These are phyloP conservation scores for Eutypa lata DNA, from an alignment of 2,329 filamentous ascomycete genomes.

Conservation along the genomic window DNA sequence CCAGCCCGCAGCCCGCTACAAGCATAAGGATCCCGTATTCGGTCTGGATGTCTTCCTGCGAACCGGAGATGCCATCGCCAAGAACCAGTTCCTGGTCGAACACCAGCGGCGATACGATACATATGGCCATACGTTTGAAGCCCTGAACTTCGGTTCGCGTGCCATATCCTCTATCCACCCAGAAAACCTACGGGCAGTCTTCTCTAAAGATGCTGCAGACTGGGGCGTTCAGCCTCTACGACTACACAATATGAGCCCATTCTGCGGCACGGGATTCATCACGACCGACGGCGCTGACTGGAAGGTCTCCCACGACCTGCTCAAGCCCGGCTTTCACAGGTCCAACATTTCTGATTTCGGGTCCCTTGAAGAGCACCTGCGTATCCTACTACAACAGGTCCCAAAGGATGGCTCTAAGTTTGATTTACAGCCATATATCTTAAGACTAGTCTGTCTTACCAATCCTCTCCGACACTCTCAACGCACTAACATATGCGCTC, in stretches of 20 bases:
- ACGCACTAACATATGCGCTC: too few relatives aligned
- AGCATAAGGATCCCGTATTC: constrained; percentile 18
- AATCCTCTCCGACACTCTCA: too few relatives aligned
- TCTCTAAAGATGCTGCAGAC: constrained; percentile 18
- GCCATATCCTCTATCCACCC: constrained; percentile 17
- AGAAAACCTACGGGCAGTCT: constrained; percentile 18
- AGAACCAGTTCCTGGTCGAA: constrained; percentile 18
- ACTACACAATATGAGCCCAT: constrained; percentile 18
- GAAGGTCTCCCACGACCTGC: constrained; percentile 20
- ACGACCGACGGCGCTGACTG: constrained; percentile 18
- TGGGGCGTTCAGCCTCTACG: constrained; percentile 19
- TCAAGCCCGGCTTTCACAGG: constrained; percentile 20
- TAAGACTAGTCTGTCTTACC: too few relatives aligned
- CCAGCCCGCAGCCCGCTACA: constrained; percentile 14
- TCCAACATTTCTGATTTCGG: constrained; percentile 18
- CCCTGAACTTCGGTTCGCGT: constrained; percentile 14
- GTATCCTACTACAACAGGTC: too few relatives aligned
- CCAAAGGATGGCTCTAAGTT: too few relatives aligned
- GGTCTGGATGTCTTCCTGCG: constrained; percentile 20
- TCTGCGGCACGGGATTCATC: constrained; percentile 19
- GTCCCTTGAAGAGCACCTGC: constrained; percentile 18
- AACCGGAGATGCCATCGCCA: constrained; percentile 17
- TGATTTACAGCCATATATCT: too few relatives aligned
- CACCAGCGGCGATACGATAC: constrained; percentile 20
- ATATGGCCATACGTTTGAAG: constrained; percentile 18